phyloP scores from a whole-genome alignment of 176 grass and related monocot species.

The Phyllostachys edulis region DNA sequence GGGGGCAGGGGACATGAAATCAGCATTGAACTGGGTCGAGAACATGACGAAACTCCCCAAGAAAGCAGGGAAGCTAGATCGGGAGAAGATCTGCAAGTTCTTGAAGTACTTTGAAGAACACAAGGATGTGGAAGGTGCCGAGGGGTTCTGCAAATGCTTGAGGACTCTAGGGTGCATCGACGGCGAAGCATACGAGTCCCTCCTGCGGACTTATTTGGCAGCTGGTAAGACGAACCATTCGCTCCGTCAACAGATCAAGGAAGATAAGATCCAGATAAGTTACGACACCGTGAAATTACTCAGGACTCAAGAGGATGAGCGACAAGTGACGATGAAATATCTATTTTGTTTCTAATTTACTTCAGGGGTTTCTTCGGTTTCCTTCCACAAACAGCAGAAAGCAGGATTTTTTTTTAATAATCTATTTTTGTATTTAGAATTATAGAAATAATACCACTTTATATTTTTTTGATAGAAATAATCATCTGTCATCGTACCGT shows the following conservation, averaged over 20 bases:
- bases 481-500: too few species aligned
- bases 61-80: conserved; percentile 47
- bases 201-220: conserved; percentile 45
- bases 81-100: conserved; percentile 51
- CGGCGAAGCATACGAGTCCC: conserved; percentile 47
- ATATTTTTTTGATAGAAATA: too few species aligned
- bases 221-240: conserved; percentile 30
- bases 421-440: too few species aligned
- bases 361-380: background rate
- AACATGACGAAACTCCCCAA: conserved; percentile 43
- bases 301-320: conserved; percentile 43
- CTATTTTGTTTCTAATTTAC: background rate
- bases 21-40: conserved; percentile 62
- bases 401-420: too few species aligned
- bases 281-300: conserved; percentile 51
- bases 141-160: conserved; percentile 48
- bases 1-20: conserved; percentile 22
- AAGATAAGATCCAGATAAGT: conserved; percentile 54
- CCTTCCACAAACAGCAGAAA: conserved; percentile 6
- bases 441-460: too few species aligned
- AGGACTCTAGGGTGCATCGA: conserved; percentile 48
- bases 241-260: conserved; percentile 50
- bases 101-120: conserved; percentile 64
- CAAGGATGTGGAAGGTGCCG: conserved; percentile 45
- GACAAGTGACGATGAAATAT: conserved; percentile 39